Base-by-base conservation (phyloP, 2,329 filamentous ascomycete species). In the Phialemoniopsis sp. region DNA sequence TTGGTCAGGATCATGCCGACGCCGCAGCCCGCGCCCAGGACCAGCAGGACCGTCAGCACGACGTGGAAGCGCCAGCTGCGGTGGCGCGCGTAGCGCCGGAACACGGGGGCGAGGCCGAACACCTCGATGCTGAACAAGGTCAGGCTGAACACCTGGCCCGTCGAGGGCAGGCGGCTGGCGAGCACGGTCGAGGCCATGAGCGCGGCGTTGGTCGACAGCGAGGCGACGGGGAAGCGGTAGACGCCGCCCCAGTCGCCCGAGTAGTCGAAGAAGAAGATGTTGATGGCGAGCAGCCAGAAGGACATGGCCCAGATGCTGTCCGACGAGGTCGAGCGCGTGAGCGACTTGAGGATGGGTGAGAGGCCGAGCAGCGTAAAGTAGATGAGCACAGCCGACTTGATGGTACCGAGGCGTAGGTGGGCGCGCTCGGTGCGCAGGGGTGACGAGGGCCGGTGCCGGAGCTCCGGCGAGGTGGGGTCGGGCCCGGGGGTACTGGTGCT, bases 251-350 rank as follows among this genome's bases (percentile, higher is more conserved):
- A 31, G 28, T 78, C 76, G 31, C 87, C 85, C 10, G 88, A 87
- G 62, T 98, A 98, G 70, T 98, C 93, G 57, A 96, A 97, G 60
- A 94, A 96, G 64, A 95, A 94, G 45, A 97, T 89, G 61, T 98
- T 98, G 64, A 96, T 91, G 53, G 87, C 79, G 46, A 98, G 79
- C 33, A 98, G 75, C 82, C 89, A 93, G 55, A 88, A 90, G 37
- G 88, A 93, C 70, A 98, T 86, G 42, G 93, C 89, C 93, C 93
- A 98, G 58, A 98, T 98, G 32, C 86, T 93, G 71, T 98, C 93
- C 40, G 80, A 86, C 8, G 88, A 91, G 5, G 91, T 97, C 5
- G 90, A 96, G 37, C 78, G 79, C 1, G 93, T 98, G n/a, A 98
- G 77, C 2, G 90, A 96, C 62, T 96, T 96, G 45, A 98, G 80